Percentiles rank a stretch among this genome's conserved stretches.
Evolutionary conservation across 495 filamentous ascomycete genomes (phyloP).

Genomic region (Penicillium paxilli): DNA sequence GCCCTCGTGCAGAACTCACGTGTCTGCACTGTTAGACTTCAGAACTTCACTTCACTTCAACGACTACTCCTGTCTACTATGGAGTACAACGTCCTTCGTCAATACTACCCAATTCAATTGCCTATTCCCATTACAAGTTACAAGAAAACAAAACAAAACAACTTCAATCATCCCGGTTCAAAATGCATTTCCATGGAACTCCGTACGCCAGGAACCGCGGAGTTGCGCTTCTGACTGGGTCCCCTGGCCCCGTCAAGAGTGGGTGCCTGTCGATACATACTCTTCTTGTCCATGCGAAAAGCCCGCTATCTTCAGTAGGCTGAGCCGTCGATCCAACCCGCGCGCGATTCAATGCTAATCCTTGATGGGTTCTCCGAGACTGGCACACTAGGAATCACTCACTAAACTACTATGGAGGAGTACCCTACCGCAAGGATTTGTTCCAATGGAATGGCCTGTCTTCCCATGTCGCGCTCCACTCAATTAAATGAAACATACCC

Average conservation of each 20-base stretch:
- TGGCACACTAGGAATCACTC: not conserved
- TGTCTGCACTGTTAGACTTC: too few relatives aligned
- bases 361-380: not conserved
- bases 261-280: constrained; percentile 33
- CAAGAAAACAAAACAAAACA: too few relatives aligned
- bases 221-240: constrained; percentile 3
- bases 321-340: constrained; percentile 5
- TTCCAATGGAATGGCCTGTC: constrained; percentile 11
- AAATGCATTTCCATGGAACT: constrained; percentile 10
- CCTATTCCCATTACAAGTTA: too few relatives aligned
- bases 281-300: constrained; percentile 10
- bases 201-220: constrained; percentile 11
- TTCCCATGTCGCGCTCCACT: constrained; percentile 13
- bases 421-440: not conserved
- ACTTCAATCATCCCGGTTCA: not conserved
- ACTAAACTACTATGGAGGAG: too few relatives aligned
- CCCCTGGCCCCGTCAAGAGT: constrained; percentile 1
- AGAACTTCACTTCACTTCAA: too few relatives aligned
- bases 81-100: too few relatives aligned
- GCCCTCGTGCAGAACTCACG: too few relatives aligned
- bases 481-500: constrained; percentile 22
- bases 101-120: too few relatives aligned
- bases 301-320: constrained; percentile 1
- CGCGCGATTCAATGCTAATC: constrained; percentile 2
- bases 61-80: too few relatives aligned